Base-by-base conservation (phyloP, 176 grass and related monocot genomes). In the Typha latifolia region DNA sequence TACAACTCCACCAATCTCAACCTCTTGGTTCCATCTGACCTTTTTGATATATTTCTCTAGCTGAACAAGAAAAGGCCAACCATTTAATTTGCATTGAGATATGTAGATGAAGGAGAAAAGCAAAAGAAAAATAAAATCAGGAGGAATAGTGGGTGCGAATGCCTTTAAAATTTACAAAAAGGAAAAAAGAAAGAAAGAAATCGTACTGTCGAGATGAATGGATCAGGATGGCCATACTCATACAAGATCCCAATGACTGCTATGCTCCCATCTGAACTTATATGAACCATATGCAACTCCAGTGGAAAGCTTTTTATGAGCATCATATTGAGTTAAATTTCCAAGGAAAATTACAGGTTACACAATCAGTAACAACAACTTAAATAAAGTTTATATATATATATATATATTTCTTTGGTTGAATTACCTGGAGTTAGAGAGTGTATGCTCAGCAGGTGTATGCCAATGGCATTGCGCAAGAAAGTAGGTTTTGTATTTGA, bases 381-480 rank as follows among this genome's bases (percentile, higher is more conserved):
- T 12, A 21, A 26, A 16, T 62, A 22, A 29, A 29, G 1, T 29
- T 29, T 1, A 29, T 3, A 29, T 3, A 29, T 29, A 29, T 29
- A 29, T 29, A 29, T 29, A 29, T 29, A 29, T 29, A 29, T 49
- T 48, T 21, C 1, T 19, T 0, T 49, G 5, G 20, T 34, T 2
- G 14, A 4, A n/a, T 37, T n/a, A 63, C 71, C 71, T 74, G 50
- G 15, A 32, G 23, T 47, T 62, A 37, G 7, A 51, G 22, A 74
- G 61, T 52, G 59, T 43, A 7, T 74, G 71, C 47, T 64, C 48
- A 2, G 71, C 63, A 49, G 71, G 71, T 32, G 47, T 21, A 48
- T 74, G 71, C 71, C 71, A 74, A 14, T 74, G 71, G 11, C 61
- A 74, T 21, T 74, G 71, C 15, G 16, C 14, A 22, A 74, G 71